Evolutionary conservation across 345 rosid species (phyloP).

Genomic region (Psidium friedrichsthalianum): DNA sequence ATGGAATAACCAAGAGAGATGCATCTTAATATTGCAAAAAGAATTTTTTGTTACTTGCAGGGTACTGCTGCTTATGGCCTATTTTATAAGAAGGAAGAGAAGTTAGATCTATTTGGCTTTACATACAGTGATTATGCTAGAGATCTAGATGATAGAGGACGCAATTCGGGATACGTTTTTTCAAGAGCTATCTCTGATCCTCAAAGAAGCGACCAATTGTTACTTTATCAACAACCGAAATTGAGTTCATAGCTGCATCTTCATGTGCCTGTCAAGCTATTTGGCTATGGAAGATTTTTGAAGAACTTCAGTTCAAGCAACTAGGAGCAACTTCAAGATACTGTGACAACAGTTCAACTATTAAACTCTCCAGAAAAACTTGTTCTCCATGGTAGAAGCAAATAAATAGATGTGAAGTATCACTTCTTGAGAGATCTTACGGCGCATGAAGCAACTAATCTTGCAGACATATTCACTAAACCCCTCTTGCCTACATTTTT

Average conservation of each 20-base stretch:
- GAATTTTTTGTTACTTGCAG: background rate
- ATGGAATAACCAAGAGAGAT: background rate
- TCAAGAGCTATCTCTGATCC: background rate
- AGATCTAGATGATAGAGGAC: no score
- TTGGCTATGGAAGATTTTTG: background rate
- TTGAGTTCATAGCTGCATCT: background rate
- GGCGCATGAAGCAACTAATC: background rate
- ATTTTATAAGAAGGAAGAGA: background rate
- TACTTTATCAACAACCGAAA: background rate
- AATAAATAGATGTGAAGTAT: background rate
- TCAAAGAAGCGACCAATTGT: background rate
- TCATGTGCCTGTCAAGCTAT: background rate
- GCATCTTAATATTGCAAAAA: background rate
- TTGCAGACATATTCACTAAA: background rate
- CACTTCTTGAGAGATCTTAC: background rate
- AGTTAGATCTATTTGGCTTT: no score
- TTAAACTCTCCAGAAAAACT: background rate
- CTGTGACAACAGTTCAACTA: background rate
- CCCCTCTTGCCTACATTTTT: background rate
- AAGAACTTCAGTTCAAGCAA: background rate
- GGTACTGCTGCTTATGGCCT: background rate
- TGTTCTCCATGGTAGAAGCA: background rate
- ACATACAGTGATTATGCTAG: no score
- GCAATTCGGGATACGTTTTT: background rate
- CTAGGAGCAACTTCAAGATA: background rate